These are phyloP conservation scores for barley (Hordeum vulgare) DNA, from an alignment of 176 grass and related monocot genomes.

Conservation along the genomic window MorexV3_pseudomolecules_assembly NC_058518.1:25076409-25076908, in stretches of 20 bases:
- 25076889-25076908: slow-evolving; percentile 59
- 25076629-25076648: neutral
- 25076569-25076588: neutral
- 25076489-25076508: neutral
- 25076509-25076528: neutral
- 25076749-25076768: too few species aligned
- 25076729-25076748: neutral
- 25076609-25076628: too few species aligned
- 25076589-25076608: too few species aligned
- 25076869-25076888: slow-evolving; percentile 67
- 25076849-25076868: slow-evolving; percentile 46
- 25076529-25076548: slow-evolving; percentile 4
- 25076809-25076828: neutral
- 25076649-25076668: neutral
- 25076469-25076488: neutral
- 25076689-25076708: slow-evolving; percentile 37
- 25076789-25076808: too few species aligned
- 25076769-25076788: neutral
- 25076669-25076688: slow-evolving; percentile 30
- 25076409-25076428: too few species aligned
- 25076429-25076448: neutral
- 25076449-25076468: too few species aligned
- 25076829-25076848: slow-evolving; percentile 45
- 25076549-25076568: neutral
- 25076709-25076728: slow-evolving; percentile 54